These are phyloP conservation scores for Schizopora paradoxa DNA, from an alignment of 1,284 basidiomycete genomes.

Conservation along the genomic window DNA sequence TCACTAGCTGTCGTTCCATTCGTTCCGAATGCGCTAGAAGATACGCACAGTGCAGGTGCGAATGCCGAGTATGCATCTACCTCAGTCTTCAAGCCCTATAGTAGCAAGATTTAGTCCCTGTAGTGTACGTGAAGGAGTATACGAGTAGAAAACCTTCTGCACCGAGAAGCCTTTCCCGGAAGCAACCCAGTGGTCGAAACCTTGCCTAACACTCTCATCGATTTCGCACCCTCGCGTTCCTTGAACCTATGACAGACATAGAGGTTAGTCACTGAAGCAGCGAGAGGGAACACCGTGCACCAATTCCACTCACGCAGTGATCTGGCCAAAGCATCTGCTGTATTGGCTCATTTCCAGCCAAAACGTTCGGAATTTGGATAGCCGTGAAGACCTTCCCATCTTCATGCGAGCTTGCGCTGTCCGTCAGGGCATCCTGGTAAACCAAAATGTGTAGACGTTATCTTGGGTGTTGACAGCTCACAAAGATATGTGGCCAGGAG, in stretches of 20 bases:
- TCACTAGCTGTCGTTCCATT: not conserved
- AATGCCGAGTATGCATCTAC: conserved; percentile 20
- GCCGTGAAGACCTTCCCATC: conserved; percentile 9
- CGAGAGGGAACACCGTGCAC: not conserved
- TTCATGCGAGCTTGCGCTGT: conserved; percentile 14
- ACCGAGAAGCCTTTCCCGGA: conserved; percentile 10
- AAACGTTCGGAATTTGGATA: conserved; percentile 14
- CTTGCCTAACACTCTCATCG: conserved; percentile 12
- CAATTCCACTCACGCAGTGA: conserved; percentile 17
- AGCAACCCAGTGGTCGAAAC: conserved; percentile 11
- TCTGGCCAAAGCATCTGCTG: conserved; percentile 20
- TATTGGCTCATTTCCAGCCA: conserved; percentile 4
- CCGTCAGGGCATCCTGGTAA: not conserved
- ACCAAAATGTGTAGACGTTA: not conserved
- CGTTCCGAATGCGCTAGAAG: not conserved
- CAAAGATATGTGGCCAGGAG: conserved; percentile 18
- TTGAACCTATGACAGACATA: conserved; percentile 3
- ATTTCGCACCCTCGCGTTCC: conserved; percentile 15
- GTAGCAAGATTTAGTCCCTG: not conserved
- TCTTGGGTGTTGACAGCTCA: conserved; percentile 3
- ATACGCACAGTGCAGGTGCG: conserved; percentile 1
- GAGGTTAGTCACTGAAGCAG: not conserved
- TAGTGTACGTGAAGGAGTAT: not conserved
- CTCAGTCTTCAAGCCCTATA: conserved; percentile 12
- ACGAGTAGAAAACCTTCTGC: conserved; percentile 15